These are phyloP conservation scores for Vachellia pachyceras DNA, from an alignment of 306 rosid genomes.

Conservation along the genomic window DNA sequence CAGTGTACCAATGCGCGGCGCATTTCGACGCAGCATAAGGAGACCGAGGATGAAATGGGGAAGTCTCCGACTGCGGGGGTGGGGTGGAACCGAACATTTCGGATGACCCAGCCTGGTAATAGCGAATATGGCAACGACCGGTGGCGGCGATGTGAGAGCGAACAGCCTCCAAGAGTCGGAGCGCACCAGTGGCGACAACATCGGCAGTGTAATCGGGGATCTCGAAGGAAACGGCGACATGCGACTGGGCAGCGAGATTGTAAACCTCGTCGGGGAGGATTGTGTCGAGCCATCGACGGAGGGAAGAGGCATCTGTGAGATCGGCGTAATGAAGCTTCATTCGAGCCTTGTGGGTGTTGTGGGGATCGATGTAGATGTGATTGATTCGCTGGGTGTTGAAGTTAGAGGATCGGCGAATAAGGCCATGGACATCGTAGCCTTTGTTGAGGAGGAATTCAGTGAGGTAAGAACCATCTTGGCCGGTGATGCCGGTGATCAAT, in stretches of 20 bases:
- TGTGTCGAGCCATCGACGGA: constrained; percentile 96
- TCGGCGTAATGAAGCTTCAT: constrained; percentile 99
- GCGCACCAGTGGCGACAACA: constrained; percentile 95
- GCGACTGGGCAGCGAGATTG: constrained; percentile 99
- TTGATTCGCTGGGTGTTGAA: constrained; percentile 97
- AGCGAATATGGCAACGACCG: constrained; percentile 67
- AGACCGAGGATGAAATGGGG: constrained; percentile 96
- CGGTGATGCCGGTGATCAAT: constrained; percentile 92
- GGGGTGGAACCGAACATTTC: constrained; percentile 96
- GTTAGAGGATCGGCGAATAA: constrained; percentile 94
- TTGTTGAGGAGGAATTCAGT: constrained; percentile 87
- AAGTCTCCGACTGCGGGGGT: constrained; percentile 83
- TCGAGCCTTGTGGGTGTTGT: constrained; percentile 91
- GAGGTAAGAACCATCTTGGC: constrained; percentile 96
- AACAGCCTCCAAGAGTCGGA: constrained; percentile 91
- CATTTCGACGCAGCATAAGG: constrained; percentile 95
- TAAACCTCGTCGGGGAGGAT: constrained; percentile 92
- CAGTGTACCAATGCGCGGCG: constrained; percentile 99
- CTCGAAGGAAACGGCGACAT: constrained; percentile 97
- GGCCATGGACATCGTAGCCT: constrained; percentile 91
- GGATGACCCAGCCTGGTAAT: constrained; percentile 97
- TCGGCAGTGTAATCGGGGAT: constrained; percentile 99
- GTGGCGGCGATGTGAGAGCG: constrained; percentile 85
- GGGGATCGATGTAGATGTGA: constrained; percentile 98
- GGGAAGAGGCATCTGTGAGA: constrained; percentile 96